Evolutionary conservation across 1,284 basidiomycete species (phyloP), one percentile per base, ranked within the genome.

Genomic region (Ustilago curta): DNA sequence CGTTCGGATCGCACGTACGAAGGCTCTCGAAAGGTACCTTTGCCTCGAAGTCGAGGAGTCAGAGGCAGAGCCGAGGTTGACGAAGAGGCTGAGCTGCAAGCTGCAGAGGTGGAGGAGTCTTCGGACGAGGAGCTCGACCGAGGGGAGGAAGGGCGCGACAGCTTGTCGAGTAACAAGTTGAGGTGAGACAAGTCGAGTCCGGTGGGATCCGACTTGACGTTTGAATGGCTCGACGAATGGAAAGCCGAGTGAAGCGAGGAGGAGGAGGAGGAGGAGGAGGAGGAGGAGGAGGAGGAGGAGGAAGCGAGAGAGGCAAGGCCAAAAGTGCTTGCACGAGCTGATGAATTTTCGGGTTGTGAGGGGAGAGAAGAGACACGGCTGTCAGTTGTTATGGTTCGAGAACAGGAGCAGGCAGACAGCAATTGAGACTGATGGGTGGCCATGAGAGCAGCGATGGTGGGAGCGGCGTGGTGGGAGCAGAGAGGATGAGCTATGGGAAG

Each of bases 11-110:
- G 64, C 21, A 63, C 47, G 56, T 62, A 58, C 35, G 50, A 57
- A 49, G 66, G 66, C 44, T 76, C 74, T 4, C 70, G 51, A 18
- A 66, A 59, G 23, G 63, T 18, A 25, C 59, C 63, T 39, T 67
- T 66, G 53, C 71, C 66, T 55, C 71, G 71, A 32, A 74, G 71
- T 16, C 71, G 71, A 49, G 71, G 71, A 9, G 71, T 70, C 42
- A 66, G 37, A 56, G 66, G 52, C 35, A 62, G 62, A 21, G 56
- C 59, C 52, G 61, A 62, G 18, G 58, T 48, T 14, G 58, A 64
- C 0, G 51, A 59, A 48, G 66, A 49, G n/a, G 67, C 51, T 4
- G 66, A 50, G 42, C 47, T 51, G 7, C 60, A 47, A 39, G 56
- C 48, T 21, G 49, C 45, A n/a, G 55, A 27, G n/a, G 53, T 42